Evolutionary conservation across 148 eudicot genomes (phyloP).

Genomic region (Amaranthus hypochondriacus): DNA sequence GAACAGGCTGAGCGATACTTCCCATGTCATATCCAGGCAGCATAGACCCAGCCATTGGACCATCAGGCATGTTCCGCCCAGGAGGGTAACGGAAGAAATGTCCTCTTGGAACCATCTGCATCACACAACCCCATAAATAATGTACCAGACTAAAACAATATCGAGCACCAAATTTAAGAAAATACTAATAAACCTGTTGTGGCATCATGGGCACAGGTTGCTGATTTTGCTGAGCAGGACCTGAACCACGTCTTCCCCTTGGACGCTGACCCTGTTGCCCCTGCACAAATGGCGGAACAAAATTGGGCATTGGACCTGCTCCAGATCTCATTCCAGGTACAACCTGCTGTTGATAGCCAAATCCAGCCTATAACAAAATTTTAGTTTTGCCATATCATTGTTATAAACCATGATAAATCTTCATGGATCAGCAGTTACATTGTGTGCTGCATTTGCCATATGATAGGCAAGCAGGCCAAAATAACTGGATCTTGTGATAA

Average conservation of each 20-base stretch:
- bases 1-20: conserved; percentile 59
- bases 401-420: no score
- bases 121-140: neutral
- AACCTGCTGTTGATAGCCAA: conserved; percentile 96
- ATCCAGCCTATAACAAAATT: conserved; percentile 54
- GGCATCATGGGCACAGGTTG: conserved; percentile 86
- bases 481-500: no score
- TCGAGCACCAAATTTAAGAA: neutral
- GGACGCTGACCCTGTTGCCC: conserved; percentile 88
- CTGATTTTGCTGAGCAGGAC: conserved; percentile 64
- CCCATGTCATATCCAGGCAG: conserved; percentile 66
- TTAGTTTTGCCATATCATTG: no score
- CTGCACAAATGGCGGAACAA: conserved; percentile 63
- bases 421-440: no score
- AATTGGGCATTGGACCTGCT: conserved; percentile 75
- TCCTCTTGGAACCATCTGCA: conserved; percentile 80
- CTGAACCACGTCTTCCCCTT: conserved; percentile 72
- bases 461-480: no score
- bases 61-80: conserved; percentile 60
- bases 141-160: neutral
- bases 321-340: conserved; percentile 91
- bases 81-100: conserved; percentile 76
- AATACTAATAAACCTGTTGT: conserved; percentile 42
- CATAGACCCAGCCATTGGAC: conserved; percentile 56
- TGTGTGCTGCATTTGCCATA: no score